phyloP scores from a whole-genome alignment of 1,139 yeast genomes.

The Saccharomycopsis crataegensis region DNA sequence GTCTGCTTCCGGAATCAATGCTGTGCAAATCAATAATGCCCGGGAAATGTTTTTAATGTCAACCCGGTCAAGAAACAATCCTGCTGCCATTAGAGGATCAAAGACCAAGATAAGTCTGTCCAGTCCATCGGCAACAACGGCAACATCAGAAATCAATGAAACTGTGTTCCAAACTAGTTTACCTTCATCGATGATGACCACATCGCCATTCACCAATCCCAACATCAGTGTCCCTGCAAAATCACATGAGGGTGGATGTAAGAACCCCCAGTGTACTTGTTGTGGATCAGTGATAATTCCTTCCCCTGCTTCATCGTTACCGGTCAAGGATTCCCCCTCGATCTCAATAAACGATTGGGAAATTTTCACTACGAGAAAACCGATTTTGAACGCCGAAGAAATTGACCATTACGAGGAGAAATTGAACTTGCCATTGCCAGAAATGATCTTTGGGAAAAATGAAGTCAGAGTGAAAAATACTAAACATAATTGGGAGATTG shows the following conservation, averaged over 20 bases:
- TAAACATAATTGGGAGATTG: constrained; percentile 38
- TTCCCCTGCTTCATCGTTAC: constrained; percentile 57
- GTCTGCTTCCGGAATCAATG: constrained; percentile 37
- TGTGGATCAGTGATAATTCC: constrained; percentile 73
- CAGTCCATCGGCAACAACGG: too few species aligned
- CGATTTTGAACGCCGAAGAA: constrained; percentile 70
- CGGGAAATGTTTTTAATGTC: constrained; percentile 44
- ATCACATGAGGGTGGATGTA: constrained; percentile 25
- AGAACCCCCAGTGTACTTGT: constrained; percentile 42
- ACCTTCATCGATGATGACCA: background rate
- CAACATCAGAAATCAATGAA: background rate
- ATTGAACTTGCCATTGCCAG: constrained; percentile 81
- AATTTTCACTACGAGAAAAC: constrained; percentile 62
- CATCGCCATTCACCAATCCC: constrained; percentile 1
- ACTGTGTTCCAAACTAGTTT: background rate
- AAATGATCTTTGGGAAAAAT: constrained; percentile 95
- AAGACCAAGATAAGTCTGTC: background rate
- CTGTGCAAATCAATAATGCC: constrained; percentile 54
- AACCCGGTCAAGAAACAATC: constrained; percentile 14
- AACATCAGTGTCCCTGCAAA: constrained; percentile 17
- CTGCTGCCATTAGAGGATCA: constrained; percentile 4
- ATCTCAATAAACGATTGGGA: constrained; percentile 70
- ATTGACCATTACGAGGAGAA: constrained; percentile 59
- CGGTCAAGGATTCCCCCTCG: constrained; percentile 57
- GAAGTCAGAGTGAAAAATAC: constrained; percentile 44